These are phyloP conservation scores for Botrytis medusae DNA, from an alignment of 2,329 filamentous ascomycete genomes.

Conservation along the genomic window DNA sequence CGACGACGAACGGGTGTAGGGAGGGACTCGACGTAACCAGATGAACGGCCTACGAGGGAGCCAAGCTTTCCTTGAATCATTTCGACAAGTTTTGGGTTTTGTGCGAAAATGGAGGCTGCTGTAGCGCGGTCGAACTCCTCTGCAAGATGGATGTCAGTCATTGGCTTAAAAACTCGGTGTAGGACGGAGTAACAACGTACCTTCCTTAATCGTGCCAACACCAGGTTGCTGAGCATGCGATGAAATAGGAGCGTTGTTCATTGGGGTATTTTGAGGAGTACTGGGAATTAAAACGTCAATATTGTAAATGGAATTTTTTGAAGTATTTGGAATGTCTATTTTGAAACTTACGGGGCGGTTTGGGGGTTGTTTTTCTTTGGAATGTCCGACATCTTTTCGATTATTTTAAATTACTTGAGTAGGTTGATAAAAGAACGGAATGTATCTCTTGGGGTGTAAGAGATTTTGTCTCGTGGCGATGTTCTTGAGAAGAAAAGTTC, in stretches of 20 bases:
- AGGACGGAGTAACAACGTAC: constrained; percentile 54
- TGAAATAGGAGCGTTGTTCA: constrained; percentile 93
- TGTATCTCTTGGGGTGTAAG: constrained; percentile 14
- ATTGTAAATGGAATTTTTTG: constrained; percentile 11
- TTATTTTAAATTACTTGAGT: constrained; percentile 7
- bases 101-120: constrained; percentile 89
- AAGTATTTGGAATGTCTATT: constrained; percentile 13
- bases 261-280: constrained; percentile 97
- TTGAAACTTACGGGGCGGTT: constrained; percentile 60
- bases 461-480: constrained; percentile 22
- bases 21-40: constrained; percentile 96
- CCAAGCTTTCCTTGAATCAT: constrained; percentile 98
- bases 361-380: constrained; percentile 61
- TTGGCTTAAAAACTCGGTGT: constrained; percentile 34
- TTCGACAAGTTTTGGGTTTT: constrained; percentile 90
- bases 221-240: constrained; percentile 95
- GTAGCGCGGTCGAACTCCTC: constrained; percentile 87
- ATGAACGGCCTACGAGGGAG: constrained; percentile 88
- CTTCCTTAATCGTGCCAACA: constrained; percentile 94
- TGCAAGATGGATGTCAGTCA: constrained; percentile 44
- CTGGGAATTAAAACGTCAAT: constrained; percentile 50
- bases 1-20: constrained; percentile 86
- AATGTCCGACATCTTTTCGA: constrained; percentile 56
- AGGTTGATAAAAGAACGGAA: constrained; percentile 7
- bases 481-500: constrained; percentile 22